Evolutionary conservation across 2,329 filamentous ascomycete genomes (phyloP), one percentile per base, ranked within the genome.

Genomic region (Colletotrichum musicola): DNA sequence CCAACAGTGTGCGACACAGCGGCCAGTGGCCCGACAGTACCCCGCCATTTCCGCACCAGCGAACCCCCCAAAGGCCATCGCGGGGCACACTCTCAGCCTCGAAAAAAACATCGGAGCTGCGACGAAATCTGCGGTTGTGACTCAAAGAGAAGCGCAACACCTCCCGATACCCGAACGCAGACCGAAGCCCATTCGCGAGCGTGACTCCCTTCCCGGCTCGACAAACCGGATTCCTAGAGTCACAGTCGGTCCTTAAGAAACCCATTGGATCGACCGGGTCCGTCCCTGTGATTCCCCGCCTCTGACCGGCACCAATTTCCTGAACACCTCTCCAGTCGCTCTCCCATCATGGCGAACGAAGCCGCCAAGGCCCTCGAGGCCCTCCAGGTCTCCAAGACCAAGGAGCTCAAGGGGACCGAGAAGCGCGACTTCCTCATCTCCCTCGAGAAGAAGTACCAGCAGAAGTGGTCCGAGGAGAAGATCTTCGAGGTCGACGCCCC

Each of bases 371-470:
- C 84, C 76, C 80, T 87, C 78, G 85, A 86, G 77, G 80, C 77
- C 71, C 79, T 86, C 66, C 79, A 81, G 68, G 81, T 88, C 73
- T 88, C 85, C 77, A 88, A 88, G 77, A 88, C 85, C 65, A 89
- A 89, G 79, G 86, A 89, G 79, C 80, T 89, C 75, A 89, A 88
- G 78, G 86, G 86, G 70, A 97, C 94, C 46, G 93, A 97, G 76
- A 97, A 97, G 83, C 87, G 94, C 79, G 94, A 97, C 77, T 88
- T 90, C 58, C 85, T 97, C 73, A 91, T 96, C 74, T 89, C 89
- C 38, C 88, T 92, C 75, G 95, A 98, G 84, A 97, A 96, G 84
- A 94, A 94, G 78, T 98, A 97, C 82, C 95, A 98, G 83, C 84
- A 90, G 77, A 86, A 91, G 88, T 97, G 94, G 94, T 88, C 91